These are phyloP conservation scores for Mycosphaerella arachidis DNA, from an alignment of 2,329 filamentous ascomycete genomes.

Conservation along the genomic window DNA sequence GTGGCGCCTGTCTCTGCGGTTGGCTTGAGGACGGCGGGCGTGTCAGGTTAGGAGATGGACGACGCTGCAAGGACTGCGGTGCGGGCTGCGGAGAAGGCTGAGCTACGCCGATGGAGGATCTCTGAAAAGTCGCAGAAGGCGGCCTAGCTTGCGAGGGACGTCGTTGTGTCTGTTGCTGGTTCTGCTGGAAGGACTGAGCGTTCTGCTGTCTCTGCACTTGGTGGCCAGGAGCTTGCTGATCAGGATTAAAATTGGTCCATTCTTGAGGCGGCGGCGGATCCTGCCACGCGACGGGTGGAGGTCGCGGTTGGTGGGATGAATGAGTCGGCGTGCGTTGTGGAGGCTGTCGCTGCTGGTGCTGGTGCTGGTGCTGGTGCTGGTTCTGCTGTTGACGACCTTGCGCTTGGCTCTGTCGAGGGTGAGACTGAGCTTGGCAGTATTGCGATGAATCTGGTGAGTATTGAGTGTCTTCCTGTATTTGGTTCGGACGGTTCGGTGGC, in stretches of 20 bases:
- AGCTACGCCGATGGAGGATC: background rate
- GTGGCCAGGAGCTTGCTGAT: background rate
- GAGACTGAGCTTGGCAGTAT: slow-evolving; percentile 14
- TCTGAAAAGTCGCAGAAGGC: background rate
- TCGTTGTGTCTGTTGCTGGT: slow-evolving; percentile 1
- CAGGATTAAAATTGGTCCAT: background rate
- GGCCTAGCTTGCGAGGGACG: slow-evolving; percentile 6
- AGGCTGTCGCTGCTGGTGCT: slow-evolving; percentile 9
- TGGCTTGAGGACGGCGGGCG: background rate
- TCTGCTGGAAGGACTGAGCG: background rate
- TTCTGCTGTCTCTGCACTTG: background rate
- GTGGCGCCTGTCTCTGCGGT: background rate
- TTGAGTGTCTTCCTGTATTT: slow-evolving; percentile 6
- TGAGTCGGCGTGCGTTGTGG: slow-evolving; percentile 3
- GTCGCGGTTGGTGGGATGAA: background rate
- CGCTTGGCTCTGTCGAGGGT: slow-evolving; percentile 6
- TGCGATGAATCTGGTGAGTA: slow-evolving; percentile 21
- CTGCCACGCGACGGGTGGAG: background rate
- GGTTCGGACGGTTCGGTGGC: slow-evolving; percentile 9
- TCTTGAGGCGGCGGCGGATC: background rate
- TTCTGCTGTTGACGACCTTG: background rate
- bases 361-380: background rate
- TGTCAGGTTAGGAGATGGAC: background rate
- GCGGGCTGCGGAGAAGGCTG: background rate
- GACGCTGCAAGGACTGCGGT: background rate